phyloP scores from a whole-genome alignment of 2,329 filamentous ascomycete genomes.

The Phymatotrichopsis omnivora region DNA sequence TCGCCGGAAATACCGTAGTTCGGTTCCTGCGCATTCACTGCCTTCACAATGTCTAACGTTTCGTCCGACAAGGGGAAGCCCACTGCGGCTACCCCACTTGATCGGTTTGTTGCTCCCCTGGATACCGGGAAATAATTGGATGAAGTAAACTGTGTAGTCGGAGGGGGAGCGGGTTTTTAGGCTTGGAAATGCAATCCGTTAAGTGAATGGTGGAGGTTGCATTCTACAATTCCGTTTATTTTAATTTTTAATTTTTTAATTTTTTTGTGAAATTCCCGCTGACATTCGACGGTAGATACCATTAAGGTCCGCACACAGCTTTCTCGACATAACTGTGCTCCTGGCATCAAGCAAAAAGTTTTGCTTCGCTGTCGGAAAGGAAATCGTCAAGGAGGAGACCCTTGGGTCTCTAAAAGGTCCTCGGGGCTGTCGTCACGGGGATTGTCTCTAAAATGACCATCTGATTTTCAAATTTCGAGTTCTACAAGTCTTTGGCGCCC shows the following conservation, averaged over 20 bases:
- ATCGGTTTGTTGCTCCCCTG: conserved; percentile 53
- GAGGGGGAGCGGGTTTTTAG: conserved; percentile 96
- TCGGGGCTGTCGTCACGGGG: conserved; percentile 87
- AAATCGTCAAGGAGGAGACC: conserved; percentile 88
- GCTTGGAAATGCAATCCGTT: conserved; percentile 90
- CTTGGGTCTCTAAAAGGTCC: conserved; percentile 88
- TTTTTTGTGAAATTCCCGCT: conserved; percentile 15
- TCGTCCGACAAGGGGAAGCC: conserved; percentile 49
- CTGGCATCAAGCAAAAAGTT: conserved; percentile 46
- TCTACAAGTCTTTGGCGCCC: conserved; percentile 70
- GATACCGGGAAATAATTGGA: neutral
- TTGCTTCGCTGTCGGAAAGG: conserved; percentile 75
- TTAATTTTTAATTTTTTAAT: no score
- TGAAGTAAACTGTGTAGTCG: conserved; percentile 48
- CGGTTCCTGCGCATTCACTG: no score
- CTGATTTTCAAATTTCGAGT: conserved; percentile 93
- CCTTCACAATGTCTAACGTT: conserved; percentile 40
- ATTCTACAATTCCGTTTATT: no score
- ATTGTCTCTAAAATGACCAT: conserved; percentile 99
- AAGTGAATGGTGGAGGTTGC: no score
- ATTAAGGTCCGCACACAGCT: conserved; percentile 84
- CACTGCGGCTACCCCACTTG: conserved; percentile 77
- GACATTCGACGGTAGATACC: conserved; percentile 21
- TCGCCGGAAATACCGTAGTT: no score
- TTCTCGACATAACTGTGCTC: conserved; percentile 68